phyloP scores from a whole-genome alignment of 108 stramenopile species.

The Phaeodactylum tricornutum region DNA sequence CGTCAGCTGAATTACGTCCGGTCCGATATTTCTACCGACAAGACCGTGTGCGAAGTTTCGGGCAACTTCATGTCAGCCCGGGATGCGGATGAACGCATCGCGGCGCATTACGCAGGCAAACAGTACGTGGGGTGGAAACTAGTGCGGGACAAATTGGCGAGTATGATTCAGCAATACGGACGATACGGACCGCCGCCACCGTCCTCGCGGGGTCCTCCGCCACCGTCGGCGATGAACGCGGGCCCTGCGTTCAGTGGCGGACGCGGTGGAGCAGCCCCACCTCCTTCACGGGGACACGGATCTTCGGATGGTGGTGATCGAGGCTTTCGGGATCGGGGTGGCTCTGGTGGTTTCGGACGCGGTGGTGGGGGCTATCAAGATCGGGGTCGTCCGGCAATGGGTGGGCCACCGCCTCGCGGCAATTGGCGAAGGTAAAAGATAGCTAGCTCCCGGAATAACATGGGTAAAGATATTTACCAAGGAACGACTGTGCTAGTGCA shows the following conservation, averaged over 20 bases:
- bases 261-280: slow-evolving; percentile 16
- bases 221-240: slow-evolving; percentile 4
- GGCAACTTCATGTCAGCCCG: slow-evolving; percentile 85
- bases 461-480: too few species aligned
- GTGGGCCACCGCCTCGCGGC: too few species aligned
- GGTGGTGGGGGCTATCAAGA: too few species aligned
- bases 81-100: slow-evolving; percentile 88
- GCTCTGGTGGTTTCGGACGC: slow-evolving; percentile 15
- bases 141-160: slow-evolving; percentile 78
- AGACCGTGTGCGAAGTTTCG: slow-evolving; percentile 82
- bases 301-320: slow-evolving; percentile 18
- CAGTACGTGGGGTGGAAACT: slow-evolving; percentile 90
- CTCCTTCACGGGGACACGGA: slow-evolving; percentile 10
- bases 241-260: slow-evolving; percentile 10
- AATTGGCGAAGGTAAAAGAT: too few species aligned
- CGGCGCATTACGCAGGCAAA: slow-evolving; percentile 88
- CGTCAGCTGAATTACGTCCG: slow-evolving; percentile 66
- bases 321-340: slow-evolving; percentile 16
- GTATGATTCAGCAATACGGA: slow-evolving; percentile 60
- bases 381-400: too few species aligned
- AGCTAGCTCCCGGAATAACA: too few species aligned
- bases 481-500: slow-evolving; percentile 14
- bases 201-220: slow-evolving; percentile 13
- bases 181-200: slow-evolving; percentile 38
- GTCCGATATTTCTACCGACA: slow-evolving; percentile 72